phyloP scores from a whole-genome alignment of 1,139 yeast species.

The Pichia cactophila region DNA sequence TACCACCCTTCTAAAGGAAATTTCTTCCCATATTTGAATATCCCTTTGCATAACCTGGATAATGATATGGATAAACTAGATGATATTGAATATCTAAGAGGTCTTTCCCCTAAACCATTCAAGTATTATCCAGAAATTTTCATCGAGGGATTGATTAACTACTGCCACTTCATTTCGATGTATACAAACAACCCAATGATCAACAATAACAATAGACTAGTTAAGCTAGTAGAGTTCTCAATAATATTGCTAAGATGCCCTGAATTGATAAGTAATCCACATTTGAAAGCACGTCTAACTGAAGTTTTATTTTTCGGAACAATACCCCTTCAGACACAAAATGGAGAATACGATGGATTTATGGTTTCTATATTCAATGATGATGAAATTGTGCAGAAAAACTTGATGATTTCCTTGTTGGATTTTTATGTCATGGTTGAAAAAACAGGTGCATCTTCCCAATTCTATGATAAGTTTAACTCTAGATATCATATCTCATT shows the following conservation, averaged over 20 bases:
- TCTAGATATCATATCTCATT: constrained; percentile 80
- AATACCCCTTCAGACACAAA: constrained; percentile 36
- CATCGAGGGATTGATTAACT: constrained; percentile 75
- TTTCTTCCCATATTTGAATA: constrained; percentile 31
- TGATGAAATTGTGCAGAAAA: constrained; percentile 53
- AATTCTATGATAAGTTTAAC: constrained; percentile 93
- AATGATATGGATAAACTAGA: constrained; percentile 56
- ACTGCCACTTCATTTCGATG: constrained; percentile 58
- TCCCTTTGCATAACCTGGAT: constrained; percentile 53
- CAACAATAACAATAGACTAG: constrained; percentile 41
- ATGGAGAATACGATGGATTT: constrained; percentile 50
- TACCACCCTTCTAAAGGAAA: constrained; percentile 42
- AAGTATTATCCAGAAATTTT: constrained; percentile 80
- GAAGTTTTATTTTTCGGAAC: constrained; percentile 78
- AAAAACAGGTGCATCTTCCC: constrained; percentile 91
- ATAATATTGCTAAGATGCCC: constrained; percentile 78
- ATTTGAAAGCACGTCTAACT: constrained; percentile 75
- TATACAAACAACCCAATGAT: constrained; percentile 55
- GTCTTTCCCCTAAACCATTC: constrained; percentile 68
- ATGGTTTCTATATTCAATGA: constrained; percentile 59
- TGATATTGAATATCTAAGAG: constrained; percentile 59
- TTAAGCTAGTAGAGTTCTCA: constrained; percentile 62
- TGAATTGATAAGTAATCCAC: constrained; percentile 83
- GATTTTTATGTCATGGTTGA: constrained; percentile 93
- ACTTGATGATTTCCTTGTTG: constrained; percentile 72